Evolutionary conservation across 129 eudicot species (phyloP).

Genomic region (Saposhnikovia divaricata): DNA sequence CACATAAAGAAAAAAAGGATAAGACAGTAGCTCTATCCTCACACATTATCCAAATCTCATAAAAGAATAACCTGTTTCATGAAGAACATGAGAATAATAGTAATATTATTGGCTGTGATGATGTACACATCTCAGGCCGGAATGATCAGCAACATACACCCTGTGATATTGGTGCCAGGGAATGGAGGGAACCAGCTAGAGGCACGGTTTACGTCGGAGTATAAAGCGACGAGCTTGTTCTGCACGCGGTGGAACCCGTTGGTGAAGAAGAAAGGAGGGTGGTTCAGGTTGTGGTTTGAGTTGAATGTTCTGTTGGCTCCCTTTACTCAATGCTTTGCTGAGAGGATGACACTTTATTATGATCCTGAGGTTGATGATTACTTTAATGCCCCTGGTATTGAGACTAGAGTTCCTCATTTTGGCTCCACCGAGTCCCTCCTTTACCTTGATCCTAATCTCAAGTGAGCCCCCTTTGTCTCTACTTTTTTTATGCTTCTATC

Average conservation of each 20-base stretch:
- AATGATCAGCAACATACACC: conserved; percentile 30
- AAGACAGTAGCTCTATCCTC: not conserved
- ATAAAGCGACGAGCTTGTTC: conserved; percentile 47
- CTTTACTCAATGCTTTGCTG: conserved; percentile 45
- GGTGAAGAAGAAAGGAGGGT: conserved; percentile 42
- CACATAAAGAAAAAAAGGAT: not conserved
- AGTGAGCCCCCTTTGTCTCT: conserved; percentile 20
- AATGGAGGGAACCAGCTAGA: conserved; percentile 90
- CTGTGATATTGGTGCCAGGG: conserved; percentile 71
- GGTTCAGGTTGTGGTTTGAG: conserved; percentile 95
- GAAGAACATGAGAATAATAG: not conserved
- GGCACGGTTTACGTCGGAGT: conserved; percentile 53
- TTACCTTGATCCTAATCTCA: conserved; percentile 65
- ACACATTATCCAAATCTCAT: conserved; percentile 1
- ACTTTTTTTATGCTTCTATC: too few species aligned
- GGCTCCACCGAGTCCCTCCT: conserved; percentile 53
- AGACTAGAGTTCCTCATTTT: conserved; percentile 51
- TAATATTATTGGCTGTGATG: conserved; percentile 20
- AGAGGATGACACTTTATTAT: conserved; percentile 62
- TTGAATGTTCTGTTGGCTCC: conserved; percentile 54
- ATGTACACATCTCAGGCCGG: conserved; percentile 23
- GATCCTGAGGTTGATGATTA: conserved; percentile 55
- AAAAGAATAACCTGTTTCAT: not conserved
- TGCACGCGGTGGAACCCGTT: conserved; percentile 42
- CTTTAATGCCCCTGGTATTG: conserved; percentile 77